Evolutionary conservation across 768 basidiomycete species (phyloP), one percentile per base, ranked within the genome.

Genomic region (Boletus insuetus): DNA sequence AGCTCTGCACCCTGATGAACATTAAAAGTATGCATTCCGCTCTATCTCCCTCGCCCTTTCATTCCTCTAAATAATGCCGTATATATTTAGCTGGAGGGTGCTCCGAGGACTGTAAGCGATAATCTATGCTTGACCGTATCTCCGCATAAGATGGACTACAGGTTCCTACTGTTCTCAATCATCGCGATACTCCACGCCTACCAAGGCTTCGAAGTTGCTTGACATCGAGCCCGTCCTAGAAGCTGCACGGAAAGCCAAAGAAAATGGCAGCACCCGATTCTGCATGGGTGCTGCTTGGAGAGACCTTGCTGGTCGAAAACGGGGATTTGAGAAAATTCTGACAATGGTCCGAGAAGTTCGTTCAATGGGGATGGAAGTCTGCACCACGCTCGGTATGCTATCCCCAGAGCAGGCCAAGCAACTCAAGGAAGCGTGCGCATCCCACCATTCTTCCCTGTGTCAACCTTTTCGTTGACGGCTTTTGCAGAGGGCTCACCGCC

Each of bases 201-300:
- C 95, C 41, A 87, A 86, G 69, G 96, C 96, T 29, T 91, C 91
- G 16, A 84, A 84, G 52, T 76, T 98, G 42, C 80, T 97, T 13
- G 89, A 95, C 45, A 75, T 98, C 46, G 94, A 93, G 64, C 94
- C 95, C 17, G 96, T 98, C 16, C 75, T 99, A 10, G 87, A 89
- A 64, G 96, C 94, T 29, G 96, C 96, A 20, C 83, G 91, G 13
- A 87, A 89, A 67, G 96, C 96, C 24, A 98, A 97, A 68, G 95
- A 79, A 61, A 98, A 98, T 69, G 96, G 96, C 34, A 94, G 92
- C 69, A 98, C 96, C 19, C 81, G 96, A 26, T 98, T 98, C 75
- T 98, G 96, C 72, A 98, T 98, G 96, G 96, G 96, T 54, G 95
- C 96, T 5, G 96, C 96, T 6, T 99, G 96, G 96, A 79, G 96